Evolutionary conservation across 2,329 filamentous ascomycete species (phyloP).

Genomic region (Sporothrix euskadiensis): DNA sequence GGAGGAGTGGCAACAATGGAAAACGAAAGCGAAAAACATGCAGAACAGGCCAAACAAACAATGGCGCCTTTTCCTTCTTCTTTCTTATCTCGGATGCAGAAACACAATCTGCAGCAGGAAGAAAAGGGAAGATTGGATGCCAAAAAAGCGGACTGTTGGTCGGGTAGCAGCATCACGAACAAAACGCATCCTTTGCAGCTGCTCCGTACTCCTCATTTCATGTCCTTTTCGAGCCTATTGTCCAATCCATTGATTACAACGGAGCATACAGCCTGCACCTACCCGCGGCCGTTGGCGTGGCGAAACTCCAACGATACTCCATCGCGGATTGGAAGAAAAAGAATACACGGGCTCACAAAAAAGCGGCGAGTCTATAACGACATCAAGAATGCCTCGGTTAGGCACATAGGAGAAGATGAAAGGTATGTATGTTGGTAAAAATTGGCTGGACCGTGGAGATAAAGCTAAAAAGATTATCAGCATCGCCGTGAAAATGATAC

Average conservation of each 20-base stretch:
- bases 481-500: background rate
- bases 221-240: background rate
- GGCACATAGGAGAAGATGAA: background rate
- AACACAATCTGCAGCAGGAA: background rate
- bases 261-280: conserved; percentile 1
- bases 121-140: background rate
- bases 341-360: background rate
- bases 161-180: conserved; percentile 1
- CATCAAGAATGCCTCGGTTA: background rate
- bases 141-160: background rate
- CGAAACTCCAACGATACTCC: background rate
- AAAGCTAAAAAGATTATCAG: background rate
- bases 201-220: background rate
- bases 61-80: background rate
- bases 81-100: too few species aligned
- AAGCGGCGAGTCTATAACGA: background rate
- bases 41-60: background rate
- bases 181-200: background rate
- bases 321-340: background rate
- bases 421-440: background rate
- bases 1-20: background rate
- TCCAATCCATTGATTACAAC: conserved; percentile 1
- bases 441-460: background rate
- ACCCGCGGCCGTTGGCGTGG: background rate
- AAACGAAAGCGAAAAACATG: background rate